phyloP scores from a whole-genome alignment of 108 stramenopile species.

The Cylindrotheca closterium region DNA sequence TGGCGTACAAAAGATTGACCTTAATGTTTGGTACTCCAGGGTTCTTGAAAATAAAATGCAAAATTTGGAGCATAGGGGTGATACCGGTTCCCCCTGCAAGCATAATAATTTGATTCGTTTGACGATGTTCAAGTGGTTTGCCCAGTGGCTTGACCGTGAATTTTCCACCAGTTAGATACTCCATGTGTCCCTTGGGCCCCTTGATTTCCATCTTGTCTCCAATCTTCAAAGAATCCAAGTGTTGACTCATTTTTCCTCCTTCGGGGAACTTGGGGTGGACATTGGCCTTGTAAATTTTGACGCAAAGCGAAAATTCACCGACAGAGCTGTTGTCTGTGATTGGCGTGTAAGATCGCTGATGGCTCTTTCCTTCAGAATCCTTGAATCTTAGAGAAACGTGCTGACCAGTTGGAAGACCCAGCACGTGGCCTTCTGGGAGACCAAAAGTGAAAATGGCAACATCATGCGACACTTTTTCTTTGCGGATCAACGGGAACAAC shows the following conservation, averaged over 20 bases:
- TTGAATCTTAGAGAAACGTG: constrained; percentile 90
- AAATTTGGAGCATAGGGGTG: constrained; percentile 96
- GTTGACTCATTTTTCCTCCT: constrained; percentile 96
- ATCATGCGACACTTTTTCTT: constrained; percentile 89
- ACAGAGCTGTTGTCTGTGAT: constrained; percentile 75
- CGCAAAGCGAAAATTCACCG: constrained; percentile 86
- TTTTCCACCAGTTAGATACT: constrained; percentile 65
- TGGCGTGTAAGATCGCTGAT: constrained; percentile 90
- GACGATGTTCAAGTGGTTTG: constrained; percentile 59
- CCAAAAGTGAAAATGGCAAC: constrained; percentile 92
- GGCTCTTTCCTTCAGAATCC: constrained; percentile 59
- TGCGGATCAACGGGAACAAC: constrained; percentile 69
- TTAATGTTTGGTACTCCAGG: constrained; percentile 39
- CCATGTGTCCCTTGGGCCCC: constrained; percentile 88
- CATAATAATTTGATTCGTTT: constrained; percentile 82
- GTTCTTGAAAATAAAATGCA: constrained; percentile 60
- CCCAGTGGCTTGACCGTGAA: constrained; percentile 73
- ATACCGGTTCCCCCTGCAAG: constrained; percentile 99
- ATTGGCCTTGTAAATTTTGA: constrained; percentile 92
- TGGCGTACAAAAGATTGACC: constrained; percentile 86
- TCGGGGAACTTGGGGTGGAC: constrained; percentile 93
- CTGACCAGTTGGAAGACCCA: constrained; percentile 98
- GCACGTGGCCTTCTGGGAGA: constrained; percentile 55
- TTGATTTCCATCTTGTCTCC: constrained; percentile 88
- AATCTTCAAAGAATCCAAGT: constrained; percentile 87